These are phyloP conservation scores for Hypomyces perniciosus DNA, from an alignment of 2,329 filamentous ascomycete genomes.

Conservation along the genomic window DNA sequence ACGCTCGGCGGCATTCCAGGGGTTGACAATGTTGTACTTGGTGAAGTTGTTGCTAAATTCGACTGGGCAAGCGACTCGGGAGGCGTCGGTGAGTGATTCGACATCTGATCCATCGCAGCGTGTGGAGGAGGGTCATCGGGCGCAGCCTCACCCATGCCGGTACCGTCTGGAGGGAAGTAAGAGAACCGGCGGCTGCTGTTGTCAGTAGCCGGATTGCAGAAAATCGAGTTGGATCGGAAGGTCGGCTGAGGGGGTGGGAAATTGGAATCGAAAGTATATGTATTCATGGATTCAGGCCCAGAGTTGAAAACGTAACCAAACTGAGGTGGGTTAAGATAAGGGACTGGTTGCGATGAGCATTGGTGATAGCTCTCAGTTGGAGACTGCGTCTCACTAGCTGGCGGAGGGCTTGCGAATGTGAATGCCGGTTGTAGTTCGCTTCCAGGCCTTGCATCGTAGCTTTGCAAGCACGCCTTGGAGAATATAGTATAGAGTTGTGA, in stretches of 20 bases:
- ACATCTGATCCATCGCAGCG: constrained; percentile 25
- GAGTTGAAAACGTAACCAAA: constrained; percentile 56
- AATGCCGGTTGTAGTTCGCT: constrained; percentile 20
- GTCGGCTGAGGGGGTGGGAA: constrained; percentile 42
- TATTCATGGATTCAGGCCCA: constrained; percentile 47
- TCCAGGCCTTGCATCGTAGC: constrained; percentile 59
- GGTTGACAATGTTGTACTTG: constrained; percentile 34
- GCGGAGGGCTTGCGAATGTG: constrained; percentile 30
- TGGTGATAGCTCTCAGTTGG: constrained; percentile 26
- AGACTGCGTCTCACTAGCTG: constrained; percentile 26
- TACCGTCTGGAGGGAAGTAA: constrained; percentile 56
- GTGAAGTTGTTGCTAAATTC: constrained; percentile 24
- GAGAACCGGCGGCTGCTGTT: constrained; percentile 53
- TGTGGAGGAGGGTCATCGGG: constrained; percentile 32
- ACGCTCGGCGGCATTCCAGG: constrained; percentile 26
- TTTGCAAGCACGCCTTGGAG: constrained; percentile 77
- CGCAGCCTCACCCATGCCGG: constrained; percentile 26
- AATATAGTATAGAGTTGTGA: constrained; percentile 83
- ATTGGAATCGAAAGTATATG: constrained; percentile 38
- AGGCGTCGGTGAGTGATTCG: constrained; percentile 36
- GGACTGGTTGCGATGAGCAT: constrained; percentile 26
- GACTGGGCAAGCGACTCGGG: constrained; percentile 36
- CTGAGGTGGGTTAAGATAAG: constrained; percentile 44
- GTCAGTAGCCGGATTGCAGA: constrained; percentile 52
- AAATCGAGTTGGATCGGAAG: constrained; percentile 63